These are phyloP conservation scores for Peronospora tabacina DNA, from an alignment of 352 stramenopile species.

Conservation along the genomic window DNA sequence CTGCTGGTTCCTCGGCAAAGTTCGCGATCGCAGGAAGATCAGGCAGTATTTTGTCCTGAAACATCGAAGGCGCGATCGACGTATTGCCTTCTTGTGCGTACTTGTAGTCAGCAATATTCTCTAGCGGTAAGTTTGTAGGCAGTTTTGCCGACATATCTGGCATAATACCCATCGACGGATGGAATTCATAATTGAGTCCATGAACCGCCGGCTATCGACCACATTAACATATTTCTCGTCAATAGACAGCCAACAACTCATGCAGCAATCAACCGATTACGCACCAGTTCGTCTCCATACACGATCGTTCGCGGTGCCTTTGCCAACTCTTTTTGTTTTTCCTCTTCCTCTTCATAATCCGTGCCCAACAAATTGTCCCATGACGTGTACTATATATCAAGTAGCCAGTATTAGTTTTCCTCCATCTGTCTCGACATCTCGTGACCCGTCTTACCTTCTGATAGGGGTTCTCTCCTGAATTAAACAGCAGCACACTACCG, in stretches of 20 bases:
- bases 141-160: conserved; percentile 68
- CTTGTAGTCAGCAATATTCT: conserved; percentile 74
- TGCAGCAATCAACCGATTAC: conserved; percentile 7
- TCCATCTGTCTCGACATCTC: background rate
- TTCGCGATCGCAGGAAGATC: conserved; percentile 54
- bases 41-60: conserved; percentile 70
- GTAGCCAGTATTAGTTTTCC: background rate
- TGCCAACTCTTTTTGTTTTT: conserved; percentile 75
- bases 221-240: background rate
- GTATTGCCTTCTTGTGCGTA: conserved; percentile 55
- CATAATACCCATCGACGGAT: conserved; percentile 55
- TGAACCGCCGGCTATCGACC: conserved; percentile 44
- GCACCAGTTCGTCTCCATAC: conserved; percentile 69
- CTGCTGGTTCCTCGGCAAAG: conserved; percentile 60
- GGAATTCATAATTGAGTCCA: conserved; percentile 75
- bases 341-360: conserved; percentile 83
- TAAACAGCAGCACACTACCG: conserved; percentile 79
- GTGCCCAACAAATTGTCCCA: conserved; percentile 83
- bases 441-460: conserved; percentile 46
- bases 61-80: conserved; percentile 78
- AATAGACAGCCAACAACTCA: background rate
- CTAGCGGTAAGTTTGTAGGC: conserved; percentile 67
- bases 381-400: conserved; percentile 63
- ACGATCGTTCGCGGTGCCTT: conserved; percentile 72
- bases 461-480: conserved; percentile 84